Base-by-base conservation (phyloP, 306 rosid species). In the Inga laurina region DNA sequence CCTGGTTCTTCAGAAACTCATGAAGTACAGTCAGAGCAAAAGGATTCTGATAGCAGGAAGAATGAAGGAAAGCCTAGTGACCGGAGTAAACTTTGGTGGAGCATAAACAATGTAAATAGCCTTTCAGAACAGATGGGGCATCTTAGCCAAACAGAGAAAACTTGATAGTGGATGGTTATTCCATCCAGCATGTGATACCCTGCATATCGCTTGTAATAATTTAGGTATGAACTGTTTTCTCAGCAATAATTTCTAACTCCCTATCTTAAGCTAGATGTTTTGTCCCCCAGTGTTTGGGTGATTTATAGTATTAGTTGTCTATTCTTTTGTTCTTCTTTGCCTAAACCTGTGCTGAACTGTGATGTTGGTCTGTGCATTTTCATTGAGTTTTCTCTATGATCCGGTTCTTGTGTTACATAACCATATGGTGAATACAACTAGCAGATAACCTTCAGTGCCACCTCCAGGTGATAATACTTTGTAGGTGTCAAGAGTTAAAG, bases 41-140 rank as follows among this genome's bases (percentile, higher is more conserved):
- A 83, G 87, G 96, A 90, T 83, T 72, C 89, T n/a, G 87, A 84
- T 79, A 72, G 72, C 72, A 80, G 76, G 79, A 85, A 52, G 43
- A 88, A 83, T 57, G 93, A 89, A 69, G 87, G 48, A 86, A 88
- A 59, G 54, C 80, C 85, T 41, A 80, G 83, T 72, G 89, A 82
- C 34, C 79, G 57, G 74, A 45, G 62, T 45, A 88, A 83, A 80
- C 87, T 88, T 83, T 91, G 95, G 97, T 92, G 92, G 95, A 87
- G 80, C 57, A 52, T 76, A 70, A 88, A 83, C 90, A 92, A 82
- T 88, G 88, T 92, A 84, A 92, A 91, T 85, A 85, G 84, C 62
- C 85, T 88, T 78, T 89, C 93, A 75, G 91, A 93, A 85, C 97
- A 86, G 82, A 93, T 89, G 89, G 97, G 92, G 74, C 86, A 93